Conservation (phyloP, 2,329 filamentous ascomycete species). For the Fusarium sp. region DNA sequence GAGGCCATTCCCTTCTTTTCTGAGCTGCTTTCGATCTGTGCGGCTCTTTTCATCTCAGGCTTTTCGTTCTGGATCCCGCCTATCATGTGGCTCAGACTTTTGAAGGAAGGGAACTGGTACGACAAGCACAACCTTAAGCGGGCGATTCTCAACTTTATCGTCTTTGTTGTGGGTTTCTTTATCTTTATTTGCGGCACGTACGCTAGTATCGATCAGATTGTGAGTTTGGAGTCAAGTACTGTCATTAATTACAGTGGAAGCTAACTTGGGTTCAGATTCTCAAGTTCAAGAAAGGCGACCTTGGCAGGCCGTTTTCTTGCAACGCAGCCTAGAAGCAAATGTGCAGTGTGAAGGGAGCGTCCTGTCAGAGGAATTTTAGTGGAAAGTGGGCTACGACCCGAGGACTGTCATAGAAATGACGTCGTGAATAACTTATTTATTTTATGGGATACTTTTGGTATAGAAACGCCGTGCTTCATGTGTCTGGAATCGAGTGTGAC, state of each 20-base stretch:
- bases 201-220: conserved; percentile 3
- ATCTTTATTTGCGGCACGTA: conserved; percentile 1
- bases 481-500: too few species aligned
- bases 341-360: not conserved
- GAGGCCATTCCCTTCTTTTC: conserved; percentile 14
- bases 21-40: conserved; percentile 1
- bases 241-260: not conserved
- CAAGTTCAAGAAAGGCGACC: not conserved
- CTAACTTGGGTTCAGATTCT: not conserved
- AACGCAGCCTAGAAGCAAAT: not conserved
- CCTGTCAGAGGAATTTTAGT: not conserved
- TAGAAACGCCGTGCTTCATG: too few species aligned
- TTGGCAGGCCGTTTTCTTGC: conserved; percentile 1
- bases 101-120: conserved; percentile 9
- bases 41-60: conserved; percentile 3
- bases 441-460: too few species aligned
- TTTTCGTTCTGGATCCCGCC: conserved; percentile 12
- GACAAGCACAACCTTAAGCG: not conserved
- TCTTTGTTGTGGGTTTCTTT: conserved; percentile 1
- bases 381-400: not conserved
- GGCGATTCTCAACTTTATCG: not conserved
- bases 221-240: not conserved
- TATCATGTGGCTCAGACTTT: conserved; percentile 5
- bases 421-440: too few species aligned
- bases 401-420: not conserved